Conservation (phyloP, 768 basidiomycete genomes). For the Termitomyces sp. region DNA sequence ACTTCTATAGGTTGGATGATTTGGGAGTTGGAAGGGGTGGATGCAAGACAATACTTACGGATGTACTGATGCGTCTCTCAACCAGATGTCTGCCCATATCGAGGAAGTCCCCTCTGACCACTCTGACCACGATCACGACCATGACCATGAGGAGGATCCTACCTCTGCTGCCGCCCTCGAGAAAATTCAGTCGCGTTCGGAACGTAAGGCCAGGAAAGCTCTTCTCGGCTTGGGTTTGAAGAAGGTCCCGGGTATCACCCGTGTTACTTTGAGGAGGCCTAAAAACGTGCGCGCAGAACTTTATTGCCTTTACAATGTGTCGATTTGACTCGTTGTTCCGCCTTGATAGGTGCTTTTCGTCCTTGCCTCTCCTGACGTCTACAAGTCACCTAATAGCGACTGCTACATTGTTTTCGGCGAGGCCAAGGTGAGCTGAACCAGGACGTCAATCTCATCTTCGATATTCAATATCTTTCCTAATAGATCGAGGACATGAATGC, state of each 20-base stretch:
- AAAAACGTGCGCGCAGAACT: constrained; percentile 70
- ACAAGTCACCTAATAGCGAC: constrained; percentile 96
- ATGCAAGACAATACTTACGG: constrained; percentile 24
- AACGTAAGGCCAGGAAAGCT: constrained; percentile 94
- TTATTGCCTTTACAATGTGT: neutral
- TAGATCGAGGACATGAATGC: constrained; percentile 88
- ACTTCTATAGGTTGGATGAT: neutral
- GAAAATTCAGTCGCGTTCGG: constrained; percentile 91
- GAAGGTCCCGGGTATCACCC: constrained; percentile 87
- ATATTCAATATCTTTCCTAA: neutral
- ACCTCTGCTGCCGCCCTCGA: constrained; percentile 82
- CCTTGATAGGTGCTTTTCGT: constrained; percentile 77
- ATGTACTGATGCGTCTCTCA: constrained; percentile 28
- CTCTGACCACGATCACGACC: constrained; percentile 55
- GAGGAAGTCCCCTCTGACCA: constrained; percentile 84
- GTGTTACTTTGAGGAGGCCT: constrained; percentile 91
- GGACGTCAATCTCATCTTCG: too few relatives aligned
- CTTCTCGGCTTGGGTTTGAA: constrained; percentile 89
- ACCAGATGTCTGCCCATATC: constrained; percentile 76
- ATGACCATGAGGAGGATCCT: constrained; percentile 74
- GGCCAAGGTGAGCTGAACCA: constrained; percentile 62
- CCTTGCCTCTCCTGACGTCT: constrained; percentile 91
- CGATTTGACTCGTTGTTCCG: neutral
- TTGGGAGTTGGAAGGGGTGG: constrained; percentile 23
- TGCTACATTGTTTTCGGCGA: constrained; percentile 99